Conservation (phyloP, 208 protist genomes). For the Leishmania guyanensis region DNA sequence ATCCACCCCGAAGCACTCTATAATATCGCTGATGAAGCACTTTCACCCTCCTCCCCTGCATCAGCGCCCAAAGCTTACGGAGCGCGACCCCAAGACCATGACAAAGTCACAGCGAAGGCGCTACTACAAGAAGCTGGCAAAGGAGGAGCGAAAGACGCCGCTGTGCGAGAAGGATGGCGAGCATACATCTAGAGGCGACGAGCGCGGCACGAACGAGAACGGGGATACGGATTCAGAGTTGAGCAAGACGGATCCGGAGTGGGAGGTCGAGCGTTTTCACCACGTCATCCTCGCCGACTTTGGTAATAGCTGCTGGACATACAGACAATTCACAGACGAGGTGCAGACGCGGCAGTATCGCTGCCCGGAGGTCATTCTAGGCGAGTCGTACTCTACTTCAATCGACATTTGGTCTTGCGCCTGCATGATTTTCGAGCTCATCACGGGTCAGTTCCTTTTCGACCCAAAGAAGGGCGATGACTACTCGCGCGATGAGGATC, state of each 20-base stretch:
- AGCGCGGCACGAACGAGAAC: constrained; percentile 15
- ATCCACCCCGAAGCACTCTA: constrained; percentile 79
- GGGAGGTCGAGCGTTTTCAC: constrained; percentile 84
- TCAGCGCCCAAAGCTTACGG: constrained; percentile 73
- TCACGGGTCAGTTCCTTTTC: constrained; percentile 94
- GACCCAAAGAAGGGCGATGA: constrained; percentile 92
- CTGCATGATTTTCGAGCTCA: constrained; percentile 95
- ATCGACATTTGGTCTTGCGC: constrained; percentile 94
- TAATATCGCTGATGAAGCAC: constrained; percentile 87
- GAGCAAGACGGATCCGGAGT: constrained; percentile 85
- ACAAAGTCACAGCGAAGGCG: constrained; percentile 92
- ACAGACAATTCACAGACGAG: constrained; percentile 97
- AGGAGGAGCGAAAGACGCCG: constrained; percentile 32
- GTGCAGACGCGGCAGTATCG: constrained; percentile 95
- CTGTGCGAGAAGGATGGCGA: constrained; percentile 32
- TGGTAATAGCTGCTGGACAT: constrained; percentile 98
- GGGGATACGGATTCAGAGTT: constrained; percentile 35
- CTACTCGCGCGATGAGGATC: constrained; percentile 92
- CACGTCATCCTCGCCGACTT: constrained; percentile 97
- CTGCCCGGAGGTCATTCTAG: constrained; percentile 93
- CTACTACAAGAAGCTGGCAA: constrained; percentile 91
- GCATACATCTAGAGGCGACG: constrained; percentile 17
- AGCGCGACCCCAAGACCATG: constrained; percentile 88
- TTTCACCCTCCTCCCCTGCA: constrained; percentile 78
- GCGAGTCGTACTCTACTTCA: constrained; percentile 77